Evolutionary conservation across 139 green algal genomes (phyloP).

Genomic region (Chlamydomonas incerta): DNA sequence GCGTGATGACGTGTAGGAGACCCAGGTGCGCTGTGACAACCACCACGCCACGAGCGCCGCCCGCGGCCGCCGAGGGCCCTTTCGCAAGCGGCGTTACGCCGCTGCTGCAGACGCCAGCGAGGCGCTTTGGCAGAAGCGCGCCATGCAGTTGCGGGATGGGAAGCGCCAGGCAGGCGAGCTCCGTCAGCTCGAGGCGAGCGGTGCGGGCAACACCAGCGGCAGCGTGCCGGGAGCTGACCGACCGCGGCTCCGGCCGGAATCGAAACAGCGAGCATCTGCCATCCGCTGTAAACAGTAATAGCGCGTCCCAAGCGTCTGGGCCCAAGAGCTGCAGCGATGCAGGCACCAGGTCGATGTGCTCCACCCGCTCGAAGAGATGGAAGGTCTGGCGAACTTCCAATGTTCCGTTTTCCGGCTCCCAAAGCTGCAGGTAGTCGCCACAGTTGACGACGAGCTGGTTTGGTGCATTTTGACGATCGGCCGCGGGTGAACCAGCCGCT

Average conservation of each 20-base stretch:
- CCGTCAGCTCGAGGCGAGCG: not conserved
- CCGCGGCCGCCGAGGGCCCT: not conserved
- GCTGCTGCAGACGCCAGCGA: constrained; percentile 9
- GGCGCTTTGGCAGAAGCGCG: constrained; percentile 10
- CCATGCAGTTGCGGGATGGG: not conserved
- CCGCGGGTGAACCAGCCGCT: no score
- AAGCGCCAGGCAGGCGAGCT: constrained; percentile 23
- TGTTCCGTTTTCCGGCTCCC: constrained; percentile 8
- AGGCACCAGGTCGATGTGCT: constrained; percentile 23
- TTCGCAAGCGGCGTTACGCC: not conserved
- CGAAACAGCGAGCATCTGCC: not conserved
- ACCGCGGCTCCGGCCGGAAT: not conserved
- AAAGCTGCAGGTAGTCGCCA: constrained; percentile 34
- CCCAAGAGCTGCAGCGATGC: constrained; percentile 10
- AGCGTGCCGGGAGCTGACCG: no score
- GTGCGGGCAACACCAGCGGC: not conserved
- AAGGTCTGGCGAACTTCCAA: constrained; percentile 9
- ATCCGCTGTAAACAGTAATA: constrained; percentile 9
- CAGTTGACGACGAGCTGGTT: constrained; percentile 34
- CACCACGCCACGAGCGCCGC: not conserved
- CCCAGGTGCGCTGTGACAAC: constrained; percentile 11
- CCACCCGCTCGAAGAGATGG: constrained; percentile 25
- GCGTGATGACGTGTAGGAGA: constrained; percentile 19
- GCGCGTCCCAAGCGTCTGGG: not conserved
- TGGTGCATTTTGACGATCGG: not conserved